Evolutionary conservation across 768 basidiomycete species (phyloP), one percentile per base, ranked within the genome.

Genomic region (Infundibulicybe gibba): DNA sequence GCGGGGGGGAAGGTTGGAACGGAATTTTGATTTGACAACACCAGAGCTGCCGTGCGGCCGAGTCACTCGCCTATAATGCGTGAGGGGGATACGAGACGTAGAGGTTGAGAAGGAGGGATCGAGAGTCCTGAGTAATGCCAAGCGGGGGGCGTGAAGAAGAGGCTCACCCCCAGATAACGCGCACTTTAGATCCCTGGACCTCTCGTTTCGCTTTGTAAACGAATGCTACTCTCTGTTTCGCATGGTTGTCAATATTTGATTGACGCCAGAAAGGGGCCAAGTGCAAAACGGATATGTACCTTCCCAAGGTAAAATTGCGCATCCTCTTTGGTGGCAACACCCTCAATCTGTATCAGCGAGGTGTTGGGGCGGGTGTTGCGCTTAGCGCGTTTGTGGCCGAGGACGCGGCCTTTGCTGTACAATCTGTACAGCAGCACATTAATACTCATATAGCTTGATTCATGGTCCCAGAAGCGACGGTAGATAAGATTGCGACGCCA

Each of bases 281-380:
- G 25, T 25, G 25, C 25, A 8, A 25, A 25, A 25, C 32, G n/a
- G 40, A 19, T 19, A 61, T 81, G 59, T 58, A 97, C 93, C 88
- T 99, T 99, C 65, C 97, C 97, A 53, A 98, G 83, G 81, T 99
- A 99, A 72, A 94, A 95, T 66, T 92, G 87, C 34, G 94, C 91
- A 63, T 95, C 94, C 74, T 95, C 83, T 72, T 94, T 90, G 61
- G 74, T 85, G 54, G 83, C 81, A 48, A 97, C 94, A 63, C 95
- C 95, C 76, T 99, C 97, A 65, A 99, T 91, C 72, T 95, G 93
- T 61, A 99, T 71, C 60, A 99, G 85, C 45, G 92, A 91, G 52
- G 94, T 97, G 79, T 95, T 95, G 64, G 93, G 94, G 64, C 87
- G 81, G 49, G 88, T 79, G 81, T 98, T 97, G 65, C 93, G 87